Percentiles rank a stretch among this genome's conserved stretches.
Evolutionary conservation across 2,329 filamentous ascomycete genomes (phyloP).

Genomic region (Trichoderma arundinaceum): DNA sequence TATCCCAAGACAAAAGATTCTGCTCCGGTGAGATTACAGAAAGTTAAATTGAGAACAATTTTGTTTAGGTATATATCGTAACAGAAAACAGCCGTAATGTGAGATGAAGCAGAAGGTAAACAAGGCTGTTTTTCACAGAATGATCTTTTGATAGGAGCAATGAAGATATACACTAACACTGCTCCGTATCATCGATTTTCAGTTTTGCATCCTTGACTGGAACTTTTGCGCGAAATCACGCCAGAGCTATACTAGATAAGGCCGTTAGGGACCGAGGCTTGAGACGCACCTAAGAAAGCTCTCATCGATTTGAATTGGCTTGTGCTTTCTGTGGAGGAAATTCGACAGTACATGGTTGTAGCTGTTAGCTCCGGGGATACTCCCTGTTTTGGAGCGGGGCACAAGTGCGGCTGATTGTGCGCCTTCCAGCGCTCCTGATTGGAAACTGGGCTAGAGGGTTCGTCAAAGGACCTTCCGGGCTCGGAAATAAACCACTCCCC

Average conservation of each 20-base stretch:
- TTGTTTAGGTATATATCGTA: too few relatives aligned
- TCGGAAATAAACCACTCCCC: constrained; percentile 21
- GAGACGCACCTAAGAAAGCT: neutral
- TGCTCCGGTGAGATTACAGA: too few relatives aligned
- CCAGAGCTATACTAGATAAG: constrained; percentile 14
- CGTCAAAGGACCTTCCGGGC: constrained; percentile 17
- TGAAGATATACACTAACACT: neutral
- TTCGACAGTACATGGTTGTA: constrained; percentile 1
- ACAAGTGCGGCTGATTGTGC: constrained; percentile 10
- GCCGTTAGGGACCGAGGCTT: constrained; percentile 8
- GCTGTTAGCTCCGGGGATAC: constrained; percentile 15
- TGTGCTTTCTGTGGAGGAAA: constrained; percentile 10
- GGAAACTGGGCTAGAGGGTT: constrained; percentile 19
- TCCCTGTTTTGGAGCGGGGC: constrained; percentile 23
- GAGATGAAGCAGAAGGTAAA: too few relatives aligned
- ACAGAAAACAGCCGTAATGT: too few relatives aligned
- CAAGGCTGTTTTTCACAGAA: too few relatives aligned
- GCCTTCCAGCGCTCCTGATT: constrained; percentile 6
- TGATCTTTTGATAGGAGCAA: too few relatives aligned
- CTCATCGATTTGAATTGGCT: neutral
- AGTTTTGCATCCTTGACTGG: constrained; percentile 15
- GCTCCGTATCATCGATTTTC: neutral
- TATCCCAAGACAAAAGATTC: neutral
- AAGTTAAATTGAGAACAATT: too few relatives aligned
- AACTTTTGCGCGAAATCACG: constrained; percentile 19